Conservation (phyloP, 2,329 filamentous ascomycete species). For the Colletotrichum tofieldiae region DNA sequence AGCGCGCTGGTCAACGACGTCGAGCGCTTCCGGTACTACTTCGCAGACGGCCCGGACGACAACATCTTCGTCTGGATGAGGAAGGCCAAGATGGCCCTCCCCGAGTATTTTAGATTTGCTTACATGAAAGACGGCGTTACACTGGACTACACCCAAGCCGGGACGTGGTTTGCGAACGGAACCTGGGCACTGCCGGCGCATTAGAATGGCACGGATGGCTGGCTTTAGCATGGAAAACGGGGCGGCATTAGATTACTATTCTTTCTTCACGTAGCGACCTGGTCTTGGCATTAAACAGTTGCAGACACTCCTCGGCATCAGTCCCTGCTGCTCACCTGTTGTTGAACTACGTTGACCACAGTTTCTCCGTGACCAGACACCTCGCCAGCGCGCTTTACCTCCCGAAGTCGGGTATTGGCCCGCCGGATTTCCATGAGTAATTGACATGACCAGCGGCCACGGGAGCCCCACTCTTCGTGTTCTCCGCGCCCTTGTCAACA, state of each 20-base stretch:
- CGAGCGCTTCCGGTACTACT: slow-evolving; percentile 83
- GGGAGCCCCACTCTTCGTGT: background rate
- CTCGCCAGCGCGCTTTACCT: too few species aligned
- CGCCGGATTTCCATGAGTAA: too few species aligned
- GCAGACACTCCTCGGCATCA: too few species aligned
- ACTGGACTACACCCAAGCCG: slow-evolving; percentile 33
- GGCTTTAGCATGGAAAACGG: background rate
- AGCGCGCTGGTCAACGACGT: slow-evolving; percentile 90
- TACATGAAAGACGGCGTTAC: slow-evolving; percentile 38
- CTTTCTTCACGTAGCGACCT: too few species aligned
- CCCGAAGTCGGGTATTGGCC: too few species aligned
- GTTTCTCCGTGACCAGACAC: too few species aligned
- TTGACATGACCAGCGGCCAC: too few species aligned
- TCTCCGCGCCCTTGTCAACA: background rate
- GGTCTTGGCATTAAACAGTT: too few species aligned
- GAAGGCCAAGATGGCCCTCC: slow-evolving; percentile 29
- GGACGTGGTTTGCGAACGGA: slow-evolving; percentile 38
- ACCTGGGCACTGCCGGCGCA: slow-evolving; percentile 29
- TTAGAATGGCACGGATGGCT: slow-evolving; percentile 1
- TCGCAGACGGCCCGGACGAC: slow-evolving; percentile 63
- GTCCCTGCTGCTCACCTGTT: too few species aligned
- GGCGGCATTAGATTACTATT: background rate
- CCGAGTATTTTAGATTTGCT: slow-evolving; percentile 40
- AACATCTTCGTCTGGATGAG: slow-evolving; percentile 33
- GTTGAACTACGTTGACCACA: too few species aligned